Conservation (phyloP, 805 yeast genomes). For the Pichia membranifaciens region DNA sequence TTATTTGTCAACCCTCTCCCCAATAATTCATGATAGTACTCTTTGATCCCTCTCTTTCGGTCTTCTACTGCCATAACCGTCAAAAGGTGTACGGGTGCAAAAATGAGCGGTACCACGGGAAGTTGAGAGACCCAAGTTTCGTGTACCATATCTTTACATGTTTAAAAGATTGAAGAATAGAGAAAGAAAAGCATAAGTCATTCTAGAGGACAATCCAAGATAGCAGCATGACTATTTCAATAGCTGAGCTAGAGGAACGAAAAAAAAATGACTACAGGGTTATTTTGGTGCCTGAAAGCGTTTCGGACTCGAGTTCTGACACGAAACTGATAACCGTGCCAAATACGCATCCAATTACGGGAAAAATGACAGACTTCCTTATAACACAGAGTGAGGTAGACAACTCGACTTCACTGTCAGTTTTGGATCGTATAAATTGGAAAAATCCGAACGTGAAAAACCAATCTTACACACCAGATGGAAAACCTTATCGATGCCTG, state of each 20-base stretch:
- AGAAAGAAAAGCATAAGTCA: too few relatives aligned
- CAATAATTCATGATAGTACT: too few relatives aligned
- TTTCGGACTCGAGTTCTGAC: background rate
- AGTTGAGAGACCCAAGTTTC: too few relatives aligned
- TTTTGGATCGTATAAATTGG: slow-evolving; percentile 8
- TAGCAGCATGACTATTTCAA: background rate
- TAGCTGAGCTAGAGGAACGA: background rate
- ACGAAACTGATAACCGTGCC: background rate
- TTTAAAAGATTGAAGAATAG: too few relatives aligned
- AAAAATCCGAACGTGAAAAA: slow-evolving; percentile 5
- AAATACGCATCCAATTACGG: slow-evolving; percentile 1
- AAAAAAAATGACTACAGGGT: background rate
- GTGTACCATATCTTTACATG: too few relatives aligned
- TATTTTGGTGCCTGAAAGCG: background rate
- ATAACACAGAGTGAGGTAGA: background rate
- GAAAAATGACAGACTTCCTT: background rate
- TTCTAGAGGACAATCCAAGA: background rate
- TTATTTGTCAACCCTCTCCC: too few relatives aligned
- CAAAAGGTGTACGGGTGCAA: too few relatives aligned
- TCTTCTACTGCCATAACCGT: too few relatives aligned
- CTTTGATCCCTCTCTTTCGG: too few relatives aligned
- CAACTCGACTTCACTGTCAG: background rate
- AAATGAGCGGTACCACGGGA: too few relatives aligned
- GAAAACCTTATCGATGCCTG: slow-evolving; percentile 8
- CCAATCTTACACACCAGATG: slow-evolving; percentile 3